Conservation (phyloP, 805 yeast genomes). For the Tetrapisispora phaffii region DNA sequence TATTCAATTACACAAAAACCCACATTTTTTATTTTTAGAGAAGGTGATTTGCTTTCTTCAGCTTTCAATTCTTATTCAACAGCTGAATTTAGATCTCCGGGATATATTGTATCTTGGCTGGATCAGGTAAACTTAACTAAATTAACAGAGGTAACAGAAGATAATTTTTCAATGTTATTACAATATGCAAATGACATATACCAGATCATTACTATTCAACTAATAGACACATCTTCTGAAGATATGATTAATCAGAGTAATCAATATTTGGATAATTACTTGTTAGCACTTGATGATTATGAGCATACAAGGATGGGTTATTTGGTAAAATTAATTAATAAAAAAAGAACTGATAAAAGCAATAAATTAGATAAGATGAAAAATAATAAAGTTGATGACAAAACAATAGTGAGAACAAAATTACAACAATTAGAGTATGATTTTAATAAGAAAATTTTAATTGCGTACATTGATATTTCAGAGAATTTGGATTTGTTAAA, state of each 20-base stretch:
- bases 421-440: constrained; percentile 40
- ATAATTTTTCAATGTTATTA: constrained; percentile 13
- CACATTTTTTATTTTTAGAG: constrained; percentile 50
- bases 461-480: constrained; percentile 44
- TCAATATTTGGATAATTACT: constrained; percentile 15
- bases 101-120: constrained; percentile 42
- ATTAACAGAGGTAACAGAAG: constrained; percentile 41
- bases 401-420: constrained; percentile 39
- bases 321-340: constrained; percentile 31
- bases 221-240: constrained; percentile 17
- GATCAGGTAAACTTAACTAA: constrained; percentile 41
- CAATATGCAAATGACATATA: constrained; percentile 12
- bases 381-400: constrained; percentile 34
- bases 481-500: constrained; percentile 27
- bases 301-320: constrained; percentile 35
- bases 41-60: constrained; percentile 41
- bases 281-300: constrained; percentile 39
- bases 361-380: constrained; percentile 37
- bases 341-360: constrained; percentile 35
- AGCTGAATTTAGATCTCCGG: constrained; percentile 47
- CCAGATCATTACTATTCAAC: constrained; percentile 15
- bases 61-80: constrained; percentile 55
- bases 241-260: constrained; percentile 15
- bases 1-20: constrained; percentile 52
- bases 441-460: constrained; percentile 34